phyloP scores from a whole-genome alignment of 768 basidiomycete species.

The Auricularia sp. region DNA sequence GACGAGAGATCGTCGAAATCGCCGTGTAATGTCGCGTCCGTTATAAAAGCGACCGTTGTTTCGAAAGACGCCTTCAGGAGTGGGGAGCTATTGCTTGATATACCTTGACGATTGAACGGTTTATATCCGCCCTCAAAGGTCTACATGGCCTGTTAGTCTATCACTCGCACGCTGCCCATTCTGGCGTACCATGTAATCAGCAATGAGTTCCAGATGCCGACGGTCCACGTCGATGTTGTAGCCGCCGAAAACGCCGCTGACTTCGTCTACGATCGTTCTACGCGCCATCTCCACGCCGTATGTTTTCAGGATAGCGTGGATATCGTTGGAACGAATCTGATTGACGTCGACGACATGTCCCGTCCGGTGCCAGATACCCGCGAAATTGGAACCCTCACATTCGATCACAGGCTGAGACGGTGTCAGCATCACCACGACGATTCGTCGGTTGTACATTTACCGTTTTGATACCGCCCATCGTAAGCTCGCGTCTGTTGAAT shows the following conservation, averaged over 20 bases:
- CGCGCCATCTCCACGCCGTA: slow-evolving; percentile 98
- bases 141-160: slow-evolving; percentile 30
- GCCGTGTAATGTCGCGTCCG: slow-evolving; percentile 87
- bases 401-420: slow-evolving; percentile 59
- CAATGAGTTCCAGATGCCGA: slow-evolving; percentile 91
- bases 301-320: slow-evolving; percentile 79
- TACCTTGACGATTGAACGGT: slow-evolving; percentile 94
- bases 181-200: slow-evolving; percentile 90
- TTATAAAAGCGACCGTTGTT: slow-evolving; percentile 87
- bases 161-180: background rate
- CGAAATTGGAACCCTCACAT: slow-evolving; percentile 76
- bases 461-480: background rate
- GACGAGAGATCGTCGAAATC: slow-evolving; percentile 90
- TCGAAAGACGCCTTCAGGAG: slow-evolving; percentile 96
- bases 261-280: slow-evolving; percentile 80
- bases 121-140: slow-evolving; percentile 97
- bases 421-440: slow-evolving; percentile 8
- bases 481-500: slow-evolving; percentile 19
- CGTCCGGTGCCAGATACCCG: slow-evolving; percentile 75
- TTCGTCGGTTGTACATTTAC: background rate
- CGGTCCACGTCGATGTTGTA: slow-evolving; percentile 95
- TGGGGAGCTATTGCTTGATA: slow-evolving; percentile 88
- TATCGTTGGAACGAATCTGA: slow-evolving; percentile 87
- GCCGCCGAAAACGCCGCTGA: slow-evolving; percentile 83
- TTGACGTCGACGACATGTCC: slow-evolving; percentile 57